Conservation (phyloP, 768 basidiomycete genomes). For the Coprinopsis cinerea region DNA sequence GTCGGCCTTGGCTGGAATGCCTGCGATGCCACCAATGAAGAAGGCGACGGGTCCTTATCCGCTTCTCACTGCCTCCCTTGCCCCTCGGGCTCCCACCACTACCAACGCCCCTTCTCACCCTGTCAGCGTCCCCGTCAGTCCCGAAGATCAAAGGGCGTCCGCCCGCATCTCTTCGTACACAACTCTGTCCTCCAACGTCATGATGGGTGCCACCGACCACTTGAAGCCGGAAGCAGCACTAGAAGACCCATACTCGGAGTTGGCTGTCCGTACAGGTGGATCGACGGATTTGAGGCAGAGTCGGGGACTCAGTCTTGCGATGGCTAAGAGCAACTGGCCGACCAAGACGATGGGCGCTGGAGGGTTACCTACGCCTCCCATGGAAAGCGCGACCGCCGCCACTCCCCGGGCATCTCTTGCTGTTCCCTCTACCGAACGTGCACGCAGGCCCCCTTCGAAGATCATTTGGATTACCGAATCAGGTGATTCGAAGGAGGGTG, state of each 20-base stretch:
- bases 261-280: constrained; percentile 2
- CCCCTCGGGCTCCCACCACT: not conserved
- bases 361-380: not conserved
- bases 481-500: not conserved
- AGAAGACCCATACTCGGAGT: constrained; percentile 4
- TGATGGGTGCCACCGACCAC: no score
- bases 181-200: not conserved
- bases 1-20: no score
- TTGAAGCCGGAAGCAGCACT: not conserved
- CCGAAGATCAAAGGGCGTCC: not conserved
- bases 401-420: not conserved
- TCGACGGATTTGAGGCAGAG: constrained; percentile 1
- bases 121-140: constrained; percentile 3
- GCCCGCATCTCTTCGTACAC: not conserved
- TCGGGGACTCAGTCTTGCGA: not conserved
- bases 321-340: constrained; percentile 1
- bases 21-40: no score
- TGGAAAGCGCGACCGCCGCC: not conserved
- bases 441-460: not conserved
- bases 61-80: not conserved
- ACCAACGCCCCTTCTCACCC: not conserved
- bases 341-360: not conserved
- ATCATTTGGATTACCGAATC: not conserved
- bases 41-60: not conserved
- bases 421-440: not conserved